A percentile compares a stretch with the other conserved stretches of the same genome.
Conservation (phyloP, 352 stramenopile genomes). For the Phytophthora nicotianae region DNA sequence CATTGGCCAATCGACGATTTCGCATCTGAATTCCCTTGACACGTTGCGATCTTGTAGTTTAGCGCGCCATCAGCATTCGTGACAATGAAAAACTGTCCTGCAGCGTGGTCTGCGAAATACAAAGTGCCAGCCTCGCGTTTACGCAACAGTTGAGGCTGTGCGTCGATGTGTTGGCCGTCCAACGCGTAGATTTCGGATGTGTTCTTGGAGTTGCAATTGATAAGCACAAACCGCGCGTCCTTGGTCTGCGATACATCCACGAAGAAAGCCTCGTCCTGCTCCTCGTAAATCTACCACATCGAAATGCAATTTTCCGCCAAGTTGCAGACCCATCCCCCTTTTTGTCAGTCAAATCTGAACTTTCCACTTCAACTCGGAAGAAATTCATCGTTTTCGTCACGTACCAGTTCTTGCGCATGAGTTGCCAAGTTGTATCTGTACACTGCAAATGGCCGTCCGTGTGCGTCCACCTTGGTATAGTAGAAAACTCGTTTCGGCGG, state of each 20-base stretch:
- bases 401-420: conserved; percentile 56
- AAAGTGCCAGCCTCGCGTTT: conserved; percentile 57
- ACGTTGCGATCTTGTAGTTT: conserved; percentile 81
- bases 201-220: conserved; percentile 90
- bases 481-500: conserved; percentile 52
- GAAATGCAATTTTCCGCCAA: conserved; percentile 7
- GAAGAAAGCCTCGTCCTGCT: conserved; percentile 78
- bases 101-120: conserved; percentile 88
- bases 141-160: conserved; percentile 52
- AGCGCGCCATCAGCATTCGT: conserved; percentile 72
- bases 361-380: conserved; percentile 23
- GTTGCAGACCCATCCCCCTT: conserved; percentile 14
- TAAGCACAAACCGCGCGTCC: conserved; percentile 76
- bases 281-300: conserved; percentile 68
- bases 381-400: conserved; percentile 18
- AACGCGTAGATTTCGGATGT: conserved; percentile 84
- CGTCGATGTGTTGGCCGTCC: conserved; percentile 27
- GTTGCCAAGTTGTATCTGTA: conserved; percentile 66
- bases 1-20: conserved; percentile 28
- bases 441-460: conserved; percentile 66
- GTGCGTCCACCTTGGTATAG: conserved; percentile 72
- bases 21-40: conserved; percentile 7
- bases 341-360: conserved; percentile 21
- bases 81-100: conserved; percentile 75
- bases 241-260: conserved; percentile 88